phyloP scores from a whole-genome alignment of 768 basidiomycete genomes.

The Mycena haematopus region DNA sequence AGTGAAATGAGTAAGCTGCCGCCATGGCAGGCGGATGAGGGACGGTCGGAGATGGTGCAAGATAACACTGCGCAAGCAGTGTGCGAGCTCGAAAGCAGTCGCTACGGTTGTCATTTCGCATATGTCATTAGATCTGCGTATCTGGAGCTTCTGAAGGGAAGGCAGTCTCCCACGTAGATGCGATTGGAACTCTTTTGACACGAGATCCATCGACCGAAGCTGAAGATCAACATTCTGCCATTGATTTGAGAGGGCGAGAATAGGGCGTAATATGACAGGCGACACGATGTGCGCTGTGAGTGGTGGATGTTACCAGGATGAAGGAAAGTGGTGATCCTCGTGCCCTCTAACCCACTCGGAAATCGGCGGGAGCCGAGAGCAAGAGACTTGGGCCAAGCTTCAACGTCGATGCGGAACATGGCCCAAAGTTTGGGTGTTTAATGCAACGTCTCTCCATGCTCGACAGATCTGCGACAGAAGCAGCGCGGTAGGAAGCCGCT shows the following conservation, averaged over 20 bases:
- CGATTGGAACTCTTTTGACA: not conserved
- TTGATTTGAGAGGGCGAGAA: not conserved
- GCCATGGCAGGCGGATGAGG: slow-evolving; percentile 1
- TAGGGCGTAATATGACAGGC: not conserved
- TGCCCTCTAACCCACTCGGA: not conserved
- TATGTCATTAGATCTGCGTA: not conserved
- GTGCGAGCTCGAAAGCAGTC: not conserved
- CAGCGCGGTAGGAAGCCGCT: not conserved
- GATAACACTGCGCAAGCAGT: not conserved
- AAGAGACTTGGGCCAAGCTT: not conserved
- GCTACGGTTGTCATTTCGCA: not conserved
- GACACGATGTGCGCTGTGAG: not conserved
- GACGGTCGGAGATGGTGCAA: not conserved
- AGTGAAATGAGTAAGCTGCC: slow-evolving; percentile 10
- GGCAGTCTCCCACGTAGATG: not conserved
- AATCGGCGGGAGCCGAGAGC: not conserved
- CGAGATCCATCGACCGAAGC: not conserved
- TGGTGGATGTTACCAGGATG: not conserved
- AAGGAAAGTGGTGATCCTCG: slow-evolving; percentile 2
- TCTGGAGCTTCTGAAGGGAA: not conserved
- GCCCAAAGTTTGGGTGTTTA: slow-evolving; percentile 10
- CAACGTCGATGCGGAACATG: not conserved
- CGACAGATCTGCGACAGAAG: not conserved
- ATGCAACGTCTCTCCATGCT: slow-evolving; percentile 6
- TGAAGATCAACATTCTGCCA: not conserved